Evolutionary conservation across 305 asterid species (phyloP), one percentile per base, ranked within the genome.

Genomic region (Fraxinus angustifolia): DNA sequence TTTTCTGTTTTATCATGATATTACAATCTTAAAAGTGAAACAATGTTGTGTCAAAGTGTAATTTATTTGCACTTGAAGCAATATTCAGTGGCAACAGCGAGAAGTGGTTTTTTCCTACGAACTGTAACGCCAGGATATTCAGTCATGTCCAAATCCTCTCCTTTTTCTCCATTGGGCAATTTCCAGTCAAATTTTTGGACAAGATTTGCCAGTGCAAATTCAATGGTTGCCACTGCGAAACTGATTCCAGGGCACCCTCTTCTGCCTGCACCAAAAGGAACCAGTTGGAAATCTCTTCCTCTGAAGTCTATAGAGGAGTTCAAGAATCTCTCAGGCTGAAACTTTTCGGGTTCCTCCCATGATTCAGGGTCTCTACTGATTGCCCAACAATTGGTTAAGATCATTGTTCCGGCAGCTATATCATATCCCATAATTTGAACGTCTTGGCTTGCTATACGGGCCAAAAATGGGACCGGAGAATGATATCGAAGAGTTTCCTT

Each of bases 161-260:
- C 80, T 0, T 42, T 68, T 10, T 82, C 67, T 33, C 93, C 90
- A 31, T 76, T 31, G 1, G 93, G 92, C 75, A 90, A 78, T 45
- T 77, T 34, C 95, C 95, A 93, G n/a, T 92, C 87, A 38, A 91
- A 93, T 48, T 83, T 34, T 31, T 78, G 84, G 21, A 93, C 73
- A 45, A 91, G 88, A 83, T 89, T 90, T 0, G 93, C 96, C 28
- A 91, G 35, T 3, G 90, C 86, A 62, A 90, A 74, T 81, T 91
- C 92, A 83, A 86, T 92, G 19, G 83, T 81, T 0, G 91, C 83
- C 28, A 87, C 67, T 0, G 91, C 87, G 35, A 90, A 89, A 3
- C 79, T 68, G 17, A 93, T 90, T 19, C 90, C 93, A 1, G 94
- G 94, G 67, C 97, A 86, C 0, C 83, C 80, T 56, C 84, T 83